Conservation (phyloP, 2,329 filamentous ascomycete species). For the Zymoseptoria brevis region DNA sequence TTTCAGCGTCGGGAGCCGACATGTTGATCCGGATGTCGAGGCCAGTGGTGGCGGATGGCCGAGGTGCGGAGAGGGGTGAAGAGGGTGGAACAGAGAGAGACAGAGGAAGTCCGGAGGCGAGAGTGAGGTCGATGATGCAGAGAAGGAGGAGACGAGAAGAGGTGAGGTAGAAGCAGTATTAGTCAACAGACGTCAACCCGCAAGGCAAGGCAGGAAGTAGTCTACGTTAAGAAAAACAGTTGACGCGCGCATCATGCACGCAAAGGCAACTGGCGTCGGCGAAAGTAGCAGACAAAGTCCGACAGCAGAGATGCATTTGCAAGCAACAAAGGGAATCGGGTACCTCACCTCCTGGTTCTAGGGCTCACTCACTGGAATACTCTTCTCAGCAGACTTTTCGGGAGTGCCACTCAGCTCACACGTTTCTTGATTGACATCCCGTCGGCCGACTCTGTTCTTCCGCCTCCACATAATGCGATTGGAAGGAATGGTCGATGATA, state of each 20-base stretch:
- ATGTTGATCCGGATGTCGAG: slow-evolving; percentile 3
- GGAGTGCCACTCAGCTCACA: no score
- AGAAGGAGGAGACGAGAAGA: neutral
- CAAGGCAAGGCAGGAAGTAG: neutral
- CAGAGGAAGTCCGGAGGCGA: neutral
- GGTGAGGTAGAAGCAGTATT: neutral
- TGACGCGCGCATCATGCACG: slow-evolving; percentile 3
- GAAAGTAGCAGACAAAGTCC: slow-evolving; percentile 1
- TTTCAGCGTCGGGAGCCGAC: slow-evolving; percentile 12
- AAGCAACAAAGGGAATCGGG: neutral
- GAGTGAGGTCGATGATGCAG: neutral
- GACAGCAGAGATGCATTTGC: neutral
- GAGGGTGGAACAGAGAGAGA: neutral
- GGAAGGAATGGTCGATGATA: neutral
- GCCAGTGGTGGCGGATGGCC: neutral
- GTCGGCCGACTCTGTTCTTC: neutral
- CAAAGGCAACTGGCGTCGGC: neutral
- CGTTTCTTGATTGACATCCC: neutral
- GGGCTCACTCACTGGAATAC: slow-evolving; percentile 3
- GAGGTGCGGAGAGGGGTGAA: neutral
- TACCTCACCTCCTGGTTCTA: neutral
- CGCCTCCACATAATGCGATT: neutral
- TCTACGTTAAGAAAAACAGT: slow-evolving; percentile 1
- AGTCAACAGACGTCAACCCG: neutral
- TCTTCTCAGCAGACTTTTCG: neutral